These are phyloP conservation scores for Discostella stelligeroides DNA, from an alignment of 108 stramenopile genomes.

Conservation along the genomic window DNA sequence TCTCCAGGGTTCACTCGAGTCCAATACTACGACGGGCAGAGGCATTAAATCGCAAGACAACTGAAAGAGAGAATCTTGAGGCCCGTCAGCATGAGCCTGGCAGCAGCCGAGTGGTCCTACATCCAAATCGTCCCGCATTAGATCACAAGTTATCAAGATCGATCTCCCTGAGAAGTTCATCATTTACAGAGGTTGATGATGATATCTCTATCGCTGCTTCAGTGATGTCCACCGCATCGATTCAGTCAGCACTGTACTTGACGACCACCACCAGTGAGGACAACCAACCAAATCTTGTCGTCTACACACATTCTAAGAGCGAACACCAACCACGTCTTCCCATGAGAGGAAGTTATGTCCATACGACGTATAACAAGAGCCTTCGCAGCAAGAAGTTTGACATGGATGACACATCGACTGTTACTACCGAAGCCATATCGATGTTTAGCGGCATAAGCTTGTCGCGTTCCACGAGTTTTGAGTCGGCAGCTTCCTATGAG, in stretches of 20 bases:
- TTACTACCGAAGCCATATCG: not conserved
- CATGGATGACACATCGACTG: not conserved
- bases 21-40: not conserved
- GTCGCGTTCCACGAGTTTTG: not conserved
- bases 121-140: too few species aligned
- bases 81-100: not conserved
- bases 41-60: not conserved
- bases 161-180: too few species aligned
- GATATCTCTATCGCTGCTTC: not conserved
- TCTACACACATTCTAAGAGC: not conserved
- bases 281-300: too few species aligned
- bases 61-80: not conserved
- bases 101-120: too few species aligned
- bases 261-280: not conserved
- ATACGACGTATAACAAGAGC: not conserved
- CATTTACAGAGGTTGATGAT: not conserved
- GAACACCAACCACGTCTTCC: not conserved
- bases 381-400: not conserved
- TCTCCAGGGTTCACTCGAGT: not conserved
- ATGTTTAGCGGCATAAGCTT: not conserved
- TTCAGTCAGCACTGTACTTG: not conserved
- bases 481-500: not conserved
- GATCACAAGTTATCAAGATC: too few species aligned
- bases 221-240: not conserved
- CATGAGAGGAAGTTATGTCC: not conserved